phyloP scores from a whole-genome alignment of 768 basidiomycete genomes.

The Leccinum variicolor region DNA sequence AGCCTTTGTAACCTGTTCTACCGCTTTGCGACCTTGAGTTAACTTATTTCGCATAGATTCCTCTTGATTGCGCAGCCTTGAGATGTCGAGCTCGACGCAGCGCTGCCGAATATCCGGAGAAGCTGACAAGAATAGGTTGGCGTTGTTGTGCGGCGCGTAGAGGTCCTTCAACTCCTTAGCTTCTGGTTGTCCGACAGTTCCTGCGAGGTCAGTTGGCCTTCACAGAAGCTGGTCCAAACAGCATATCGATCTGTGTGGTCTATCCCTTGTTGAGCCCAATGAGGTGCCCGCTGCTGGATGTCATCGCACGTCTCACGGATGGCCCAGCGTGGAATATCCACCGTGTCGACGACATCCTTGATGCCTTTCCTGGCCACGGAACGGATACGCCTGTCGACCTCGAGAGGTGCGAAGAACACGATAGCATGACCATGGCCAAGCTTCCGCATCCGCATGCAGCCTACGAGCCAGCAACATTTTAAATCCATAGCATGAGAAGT shows the following conservation, averaged over 20 bases:
- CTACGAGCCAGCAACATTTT: constrained; percentile 24
- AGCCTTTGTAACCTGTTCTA: constrained; percentile 58
- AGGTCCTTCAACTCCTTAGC: constrained; percentile 34
- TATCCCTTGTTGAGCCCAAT: constrained; percentile 44
- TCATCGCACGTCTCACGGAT: constrained; percentile 43
- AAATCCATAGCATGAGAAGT: neutral
- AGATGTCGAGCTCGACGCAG: constrained; percentile 6
- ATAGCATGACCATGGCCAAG: constrained; percentile 47
- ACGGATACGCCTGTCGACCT: constrained; percentile 40
- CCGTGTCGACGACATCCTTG: constrained; percentile 7
- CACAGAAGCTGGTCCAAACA: constrained; percentile 19
- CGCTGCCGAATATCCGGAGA: neutral
- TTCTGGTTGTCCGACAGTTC: constrained; percentile 25
- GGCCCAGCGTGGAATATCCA: constrained; percentile 43
- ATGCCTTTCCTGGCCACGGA: constrained; percentile 11
- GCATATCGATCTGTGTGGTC: constrained; percentile 31
- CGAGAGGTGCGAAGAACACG: constrained; percentile 48
- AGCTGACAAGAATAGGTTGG: neutral
- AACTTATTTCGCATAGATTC: constrained; percentile 70
- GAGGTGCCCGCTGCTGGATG: constrained; percentile 37
- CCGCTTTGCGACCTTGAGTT: constrained; percentile 57
- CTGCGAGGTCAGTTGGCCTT: neutral
- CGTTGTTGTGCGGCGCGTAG: neutral
- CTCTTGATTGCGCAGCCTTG: constrained; percentile 33
- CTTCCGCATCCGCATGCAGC: constrained; percentile 55